Evolutionary conservation across 192 early-diverging fungal species (phyloP).

Genomic region (Paraglomus brasilianum): DNA sequence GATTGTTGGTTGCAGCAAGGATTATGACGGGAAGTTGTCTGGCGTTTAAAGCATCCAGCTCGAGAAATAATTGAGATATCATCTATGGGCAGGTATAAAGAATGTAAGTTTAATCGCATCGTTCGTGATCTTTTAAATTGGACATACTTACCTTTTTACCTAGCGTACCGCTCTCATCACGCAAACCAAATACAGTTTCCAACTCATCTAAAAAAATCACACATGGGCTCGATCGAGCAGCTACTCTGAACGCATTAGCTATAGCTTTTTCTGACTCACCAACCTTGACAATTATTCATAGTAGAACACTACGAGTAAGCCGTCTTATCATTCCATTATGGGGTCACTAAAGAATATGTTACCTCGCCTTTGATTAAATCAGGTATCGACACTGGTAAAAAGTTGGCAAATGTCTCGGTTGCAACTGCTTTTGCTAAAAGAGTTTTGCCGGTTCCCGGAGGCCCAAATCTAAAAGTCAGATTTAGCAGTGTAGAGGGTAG

Average conservation of each 20-base stretch:
- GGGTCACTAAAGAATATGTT: background rate
- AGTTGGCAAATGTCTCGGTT: conserved; percentile 74
- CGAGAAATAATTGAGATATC: conserved; percentile 73
- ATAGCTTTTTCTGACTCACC: conserved; percentile 96
- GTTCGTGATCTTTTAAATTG: background rate
- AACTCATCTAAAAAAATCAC: conserved; percentile 95
- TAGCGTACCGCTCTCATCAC: conserved; percentile 66
- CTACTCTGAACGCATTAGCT: conserved; percentile 66
- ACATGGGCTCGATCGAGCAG: conserved; percentile 66
- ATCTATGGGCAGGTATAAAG: conserved; percentile 37
- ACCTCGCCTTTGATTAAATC: conserved; percentile 85
- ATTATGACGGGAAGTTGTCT: conserved; percentile 63
- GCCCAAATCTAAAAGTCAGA: conserved; percentile 55
- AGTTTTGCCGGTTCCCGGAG: conserved; percentile 94
- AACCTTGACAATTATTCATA: conserved; percentile 50
- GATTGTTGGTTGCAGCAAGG: conserved; percentile 87
- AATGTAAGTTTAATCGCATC: background rate
- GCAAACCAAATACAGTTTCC: conserved; percentile 79
- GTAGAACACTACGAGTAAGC: background rate
- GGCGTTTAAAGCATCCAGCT: conserved; percentile 67
- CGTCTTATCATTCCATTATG: background rate
- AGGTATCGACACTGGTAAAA: conserved; percentile 76
- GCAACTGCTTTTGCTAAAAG: conserved; percentile 84
- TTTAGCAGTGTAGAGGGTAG: conserved; percentile 14
- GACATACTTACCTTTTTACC: conserved; percentile 57